Evolutionary conservation across 306 rosid species (phyloP), one percentile per base, ranked within the genome.

Genomic region (Alnus rubra): DNA sequence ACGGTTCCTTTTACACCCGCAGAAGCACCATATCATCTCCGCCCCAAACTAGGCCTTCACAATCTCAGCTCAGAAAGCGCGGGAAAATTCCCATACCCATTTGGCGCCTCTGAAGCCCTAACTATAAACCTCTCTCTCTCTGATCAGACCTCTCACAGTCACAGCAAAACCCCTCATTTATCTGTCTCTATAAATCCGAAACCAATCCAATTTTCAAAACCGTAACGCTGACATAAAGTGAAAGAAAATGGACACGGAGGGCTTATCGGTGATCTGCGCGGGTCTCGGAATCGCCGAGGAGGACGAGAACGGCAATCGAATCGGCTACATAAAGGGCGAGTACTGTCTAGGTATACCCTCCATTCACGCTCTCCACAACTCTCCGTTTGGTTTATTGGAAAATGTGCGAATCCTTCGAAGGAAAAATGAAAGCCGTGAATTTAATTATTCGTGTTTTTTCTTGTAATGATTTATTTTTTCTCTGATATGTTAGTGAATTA

Each of bases 261-360:
- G 97, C 44, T 86, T 95, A 72, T 95, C 94, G 10, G 76, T 76
- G 80, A 90, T 90, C 80, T 94, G 97, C 77, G 89, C 84, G 64
- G 95, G 95, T 35, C 84, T 95, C 14, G 98, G 98, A 56, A 19
- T 74, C 69, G 62, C 78, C 15, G 90, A 88, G 60, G 92, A 89
- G 31, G 96, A 95, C 51, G 80, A 81, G 4, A 19, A 84, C n/a
- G 92, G 92, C 39, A 80, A 91, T 63, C 88, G 82, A 81, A 83
- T 87, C 68, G 98, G 89, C 18, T 95, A 87, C 83, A 16, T 79
- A 18, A 91, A 88, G 82, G 86, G 80, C 74, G 91, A 88, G 84
- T 85, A 90, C 86, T 95, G 98, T 79, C 83, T 88, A 71, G 98
- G 97, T 92, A 85, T 52, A 49, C 70, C 9, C 49, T 23, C 49